These are phyloP conservation scores for Teratosphaeria viscida DNA, from an alignment of 2,329 filamentous ascomycete genomes.

Conservation along the genomic window DNA sequence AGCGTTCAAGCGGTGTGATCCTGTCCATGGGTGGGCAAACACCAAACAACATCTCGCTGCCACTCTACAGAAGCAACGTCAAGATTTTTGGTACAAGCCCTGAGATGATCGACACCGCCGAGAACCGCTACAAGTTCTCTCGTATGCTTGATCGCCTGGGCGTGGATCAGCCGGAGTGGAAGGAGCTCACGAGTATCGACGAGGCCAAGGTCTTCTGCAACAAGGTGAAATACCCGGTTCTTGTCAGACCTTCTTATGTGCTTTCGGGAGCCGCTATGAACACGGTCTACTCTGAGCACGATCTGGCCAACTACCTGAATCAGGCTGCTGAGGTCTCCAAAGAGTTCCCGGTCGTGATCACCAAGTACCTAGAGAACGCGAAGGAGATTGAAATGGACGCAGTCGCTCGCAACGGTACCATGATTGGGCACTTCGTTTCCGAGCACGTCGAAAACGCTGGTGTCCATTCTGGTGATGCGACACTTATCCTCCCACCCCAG, in stretches of 20 bases:
- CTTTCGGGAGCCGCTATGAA: constrained; percentile 98
- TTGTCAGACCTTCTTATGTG: constrained; percentile 93
- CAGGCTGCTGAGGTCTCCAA: constrained; percentile 89
- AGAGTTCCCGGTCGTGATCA: constrained; percentile 95
- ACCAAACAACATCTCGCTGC: constrained; percentile 93
- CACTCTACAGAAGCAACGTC: constrained; percentile 77
- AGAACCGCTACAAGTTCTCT: constrained; percentile 98
- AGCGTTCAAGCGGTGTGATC: constrained; percentile 72
- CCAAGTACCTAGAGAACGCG: constrained; percentile 98
- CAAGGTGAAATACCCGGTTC: constrained; percentile 80
- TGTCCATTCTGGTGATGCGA: constrained; percentile 96
- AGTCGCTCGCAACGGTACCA: constrained; percentile 77
- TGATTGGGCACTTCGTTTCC: constrained; percentile 93
- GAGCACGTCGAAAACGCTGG: constrained; percentile 98
- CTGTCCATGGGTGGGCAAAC: constrained; percentile 96
- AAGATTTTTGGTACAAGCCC: constrained; percentile 92
- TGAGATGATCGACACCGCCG: constrained; percentile 96
- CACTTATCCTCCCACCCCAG: constrained; percentile 86
- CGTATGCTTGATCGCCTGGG: constrained; percentile 91
- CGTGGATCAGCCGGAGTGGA: constrained; percentile 96
- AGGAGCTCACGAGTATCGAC: constrained; percentile 88
- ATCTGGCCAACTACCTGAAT: constrained; percentile 75
- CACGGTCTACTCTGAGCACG: constrained; percentile 92
- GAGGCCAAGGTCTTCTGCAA: constrained; percentile 82
- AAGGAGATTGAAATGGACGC: constrained; percentile 99